These are phyloP conservation scores for Schizothecium vesticola DNA, from an alignment of 495 filamentous ascomycete genomes.

Conservation along the genomic window DNA sequence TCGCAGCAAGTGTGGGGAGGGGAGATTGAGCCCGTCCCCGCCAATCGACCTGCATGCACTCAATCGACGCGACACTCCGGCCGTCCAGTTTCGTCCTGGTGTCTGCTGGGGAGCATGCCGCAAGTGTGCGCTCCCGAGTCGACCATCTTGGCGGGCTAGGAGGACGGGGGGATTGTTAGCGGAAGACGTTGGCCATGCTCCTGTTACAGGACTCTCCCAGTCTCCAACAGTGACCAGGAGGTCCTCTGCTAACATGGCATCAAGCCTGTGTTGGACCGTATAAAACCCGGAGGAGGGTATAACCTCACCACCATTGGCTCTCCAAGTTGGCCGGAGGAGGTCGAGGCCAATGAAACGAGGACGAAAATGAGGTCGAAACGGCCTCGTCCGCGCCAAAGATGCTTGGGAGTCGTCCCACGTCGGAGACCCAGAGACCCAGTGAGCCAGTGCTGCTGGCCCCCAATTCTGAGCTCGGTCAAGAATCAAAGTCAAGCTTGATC, in stretches of 20 bases:
- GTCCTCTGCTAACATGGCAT: background rate
- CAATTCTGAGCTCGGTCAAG: background rate
- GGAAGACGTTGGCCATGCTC: background rate
- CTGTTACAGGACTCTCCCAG: background rate
- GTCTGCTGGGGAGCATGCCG: constrained; percentile 14
- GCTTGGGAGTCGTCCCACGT: constrained; percentile 16
- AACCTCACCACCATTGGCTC: constrained; percentile 21
- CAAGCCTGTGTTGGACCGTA: background rate
- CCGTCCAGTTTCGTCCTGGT: constrained; percentile 14
- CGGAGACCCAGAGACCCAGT: background rate
- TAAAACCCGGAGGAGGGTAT: constrained; percentile 28
- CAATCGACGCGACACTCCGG: constrained; percentile 8
- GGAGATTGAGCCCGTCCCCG: background rate
- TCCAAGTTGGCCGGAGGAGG: background rate
- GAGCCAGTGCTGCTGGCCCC: background rate
- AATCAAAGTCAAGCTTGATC: background rate
- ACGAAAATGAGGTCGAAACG: constrained; percentile 22
- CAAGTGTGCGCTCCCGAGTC: constrained; percentile 6
- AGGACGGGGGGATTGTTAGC: background rate
- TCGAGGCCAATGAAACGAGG: constrained; percentile 22
- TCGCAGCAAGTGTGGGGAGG: constrained; percentile 19
- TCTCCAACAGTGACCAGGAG: background rate
- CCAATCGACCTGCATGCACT: constrained; percentile 22
- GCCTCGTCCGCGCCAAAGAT: constrained; percentile 5
- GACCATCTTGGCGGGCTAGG: background rate